Percentiles rank a stretch among this genome's conserved stretches.
phyloP scores from a whole-genome alignment of 257 asterid species.

The Fraxinus pennsylvanica region DNA sequence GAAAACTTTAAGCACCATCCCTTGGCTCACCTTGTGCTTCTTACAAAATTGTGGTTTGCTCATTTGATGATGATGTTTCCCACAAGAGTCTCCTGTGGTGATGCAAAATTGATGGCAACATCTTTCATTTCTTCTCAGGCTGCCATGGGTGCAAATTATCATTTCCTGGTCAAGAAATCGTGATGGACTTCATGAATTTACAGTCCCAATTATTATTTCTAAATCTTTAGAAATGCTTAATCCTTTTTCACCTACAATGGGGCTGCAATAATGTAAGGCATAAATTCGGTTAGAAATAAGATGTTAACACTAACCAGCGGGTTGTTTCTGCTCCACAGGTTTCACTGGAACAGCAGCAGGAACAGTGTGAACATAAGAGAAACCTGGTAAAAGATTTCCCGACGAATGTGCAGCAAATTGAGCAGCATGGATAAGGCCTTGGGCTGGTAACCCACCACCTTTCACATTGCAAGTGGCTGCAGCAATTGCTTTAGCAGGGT shows the following conservation, averaged over 20 bases:
- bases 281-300: background rate
- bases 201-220: constrained; percentile 17
- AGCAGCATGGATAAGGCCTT: constrained; percentile 53
- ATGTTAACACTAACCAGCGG: constrained; percentile 60
- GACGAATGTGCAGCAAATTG: constrained; percentile 59
- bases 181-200: constrained; percentile 35
- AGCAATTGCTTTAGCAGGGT: constrained; percentile 90
- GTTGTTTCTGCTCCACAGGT: constrained; percentile 82
- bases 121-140: constrained; percentile 87
- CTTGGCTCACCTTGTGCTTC: constrained; percentile 14
- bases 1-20: constrained; percentile 22
- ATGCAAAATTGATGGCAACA: constrained; percentile 1
- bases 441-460: constrained; percentile 56
- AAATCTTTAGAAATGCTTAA: background rate
- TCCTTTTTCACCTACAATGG: constrained; percentile 15
- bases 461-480: constrained; percentile 70
- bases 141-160: constrained; percentile 85
- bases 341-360: constrained; percentile 76
- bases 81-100: constrained; percentile 1
- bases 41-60: constrained; percentile 28
- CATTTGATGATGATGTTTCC: constrained; percentile 13
- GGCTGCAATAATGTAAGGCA: constrained; percentile 5
- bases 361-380: constrained; percentile 61
- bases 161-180: constrained; percentile 67
- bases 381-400: constrained; percentile 63